Evolutionary conservation across 164 flowering plant species (phyloP).

Genomic region (Sedum album): DNA sequence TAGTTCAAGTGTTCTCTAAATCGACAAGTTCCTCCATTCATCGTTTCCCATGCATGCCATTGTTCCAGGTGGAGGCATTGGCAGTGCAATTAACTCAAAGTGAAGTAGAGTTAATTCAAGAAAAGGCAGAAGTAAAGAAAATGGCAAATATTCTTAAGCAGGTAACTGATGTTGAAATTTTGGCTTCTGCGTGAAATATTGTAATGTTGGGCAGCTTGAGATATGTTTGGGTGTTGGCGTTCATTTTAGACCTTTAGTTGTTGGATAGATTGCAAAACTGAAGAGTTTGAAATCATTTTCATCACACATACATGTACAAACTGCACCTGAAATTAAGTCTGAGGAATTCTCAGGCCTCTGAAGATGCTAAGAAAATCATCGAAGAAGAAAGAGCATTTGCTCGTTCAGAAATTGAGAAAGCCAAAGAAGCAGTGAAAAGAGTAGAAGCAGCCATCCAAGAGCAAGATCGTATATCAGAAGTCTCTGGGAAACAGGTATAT

Average conservation of each 20-base stretch:
- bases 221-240: neutral
- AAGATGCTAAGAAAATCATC: conserved; percentile 47
- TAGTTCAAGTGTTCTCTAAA: neutral
- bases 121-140: conserved; percentile 68
- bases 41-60: neutral
- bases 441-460: conserved; percentile 45
- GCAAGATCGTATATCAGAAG: conserved; percentile 25
- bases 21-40: neutral
- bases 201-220: neutral
- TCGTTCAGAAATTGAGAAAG: conserved; percentile 50
- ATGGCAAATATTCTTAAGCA: conserved; percentile 61
- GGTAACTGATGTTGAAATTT: conserved; percentile 19
- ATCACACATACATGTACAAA: neutral
- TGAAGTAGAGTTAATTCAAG: conserved; percentile 70
- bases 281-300: neutral
- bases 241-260: neutral
- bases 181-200: neutral
- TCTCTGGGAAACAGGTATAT: conserved; percentile 27
- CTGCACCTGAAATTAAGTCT: neutral
- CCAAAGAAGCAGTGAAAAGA: conserved; percentile 37
- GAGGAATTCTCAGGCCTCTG: conserved; percentile 34
- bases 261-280: neutral
- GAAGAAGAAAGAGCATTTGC: conserved; percentile 49
- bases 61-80: conserved; percentile 55
- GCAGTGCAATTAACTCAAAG: conserved; percentile 68